Base-by-base conservation (phyloP, 1,139 yeast species). In the Nematodospora anomalae region DNA sequence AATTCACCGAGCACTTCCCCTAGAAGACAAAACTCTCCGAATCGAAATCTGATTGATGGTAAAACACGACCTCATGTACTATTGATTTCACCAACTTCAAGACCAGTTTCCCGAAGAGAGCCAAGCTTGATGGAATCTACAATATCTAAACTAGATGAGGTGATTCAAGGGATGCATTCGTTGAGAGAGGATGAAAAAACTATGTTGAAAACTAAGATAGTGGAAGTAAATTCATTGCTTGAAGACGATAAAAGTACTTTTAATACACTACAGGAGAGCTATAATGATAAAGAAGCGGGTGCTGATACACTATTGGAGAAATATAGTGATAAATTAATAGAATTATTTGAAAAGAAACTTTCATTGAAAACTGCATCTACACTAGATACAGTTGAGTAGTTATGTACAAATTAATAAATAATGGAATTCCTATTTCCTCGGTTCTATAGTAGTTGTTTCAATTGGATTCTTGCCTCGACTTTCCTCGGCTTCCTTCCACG, bases 401-500 rank as follows among this genome's bases (percentile, higher is more conserved):
- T n/a, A n/a, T n/a, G 18, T 30, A 33, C 27, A 35, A 32, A 20
- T 29, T 20, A 27, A 25, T 30, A 13, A 25, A 16, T 30, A 22
- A 16, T 24, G 15, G 13, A 21, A 11, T 10, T 20, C 4, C 20
- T 22, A 35, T 22, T 6, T 25, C 41, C 65, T 54, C 31, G 73
- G 71, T 39, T 57, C 62, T 16, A 67, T 51, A 1, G 49, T 40
- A 8, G 76, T 63, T 3, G 65, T 38, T 32, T 61, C 55, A 14
- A 70, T 64, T 3, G 75, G 72, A 37, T 62, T 49, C n/a, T 48
- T 43, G 11, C 51, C 53, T 16, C 51, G 49, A n/a, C 58, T 38
- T 22, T 52, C 53, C 35, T 64, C 66, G 3, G 74, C 71, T 32
- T 57, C 52, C 33, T 60, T 59, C 74, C 74, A 68, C 2, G 72